Base-by-base conservation (phyloP, 768 basidiomycete genomes). In the Mycena latifolia region DNA sequence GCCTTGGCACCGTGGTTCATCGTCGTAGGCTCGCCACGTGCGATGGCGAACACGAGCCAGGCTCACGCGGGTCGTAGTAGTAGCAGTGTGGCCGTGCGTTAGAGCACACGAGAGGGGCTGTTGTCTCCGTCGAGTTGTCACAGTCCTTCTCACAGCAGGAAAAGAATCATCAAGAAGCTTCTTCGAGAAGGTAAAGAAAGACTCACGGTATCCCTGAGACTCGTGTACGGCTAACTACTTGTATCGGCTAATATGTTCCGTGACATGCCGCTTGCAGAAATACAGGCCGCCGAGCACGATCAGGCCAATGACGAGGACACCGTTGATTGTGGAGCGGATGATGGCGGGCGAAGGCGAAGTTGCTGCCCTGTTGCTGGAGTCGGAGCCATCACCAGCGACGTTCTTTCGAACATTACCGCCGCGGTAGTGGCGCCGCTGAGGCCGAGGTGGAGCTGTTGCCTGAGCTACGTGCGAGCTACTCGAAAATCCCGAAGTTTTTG, bases 401-500 rank as follows among this genome's bases (percentile, higher is more conserved):
- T 39, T 39, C 39, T 39, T 39, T 27, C 9, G n/a, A n/a, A n/a
- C 18, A 33, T 51, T 48, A 24, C 28, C 25, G 52, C 7, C n/a
- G n/a, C n/a, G n/a, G n/a, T n/a, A n/a, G n/a, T n/a, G n/a, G n/a
- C n/a, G n/a, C n/a, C n/a, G n/a, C n/a, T n/a, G n/a, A n/a, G n/a
- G 33, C 33, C 8, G 33, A 14, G 37, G n/a, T n/a, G n/a, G n/a
- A n/a, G n/a, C n/a, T n/a, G n/a, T n/a, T n/a, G n/a, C n/a, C n/a
- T n/a, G n/a, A n/a, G n/a, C n/a, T n/a, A 2, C 12, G 24, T 0
- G 60, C 61, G 20, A 67, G 41, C 12, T 6, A 6, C 29, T 71
- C 39, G 77, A 83, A 85, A 0, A 81, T 82, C 7, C 68, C 79
- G 63, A 80, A 84, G 68, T 62, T 82, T 64, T 82, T 79, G 67